Evolutionary conservation across 805 yeast genomes (phyloP), one percentile per base, ranked within the genome.

Genomic region (Yarrowia sp.): DNA sequence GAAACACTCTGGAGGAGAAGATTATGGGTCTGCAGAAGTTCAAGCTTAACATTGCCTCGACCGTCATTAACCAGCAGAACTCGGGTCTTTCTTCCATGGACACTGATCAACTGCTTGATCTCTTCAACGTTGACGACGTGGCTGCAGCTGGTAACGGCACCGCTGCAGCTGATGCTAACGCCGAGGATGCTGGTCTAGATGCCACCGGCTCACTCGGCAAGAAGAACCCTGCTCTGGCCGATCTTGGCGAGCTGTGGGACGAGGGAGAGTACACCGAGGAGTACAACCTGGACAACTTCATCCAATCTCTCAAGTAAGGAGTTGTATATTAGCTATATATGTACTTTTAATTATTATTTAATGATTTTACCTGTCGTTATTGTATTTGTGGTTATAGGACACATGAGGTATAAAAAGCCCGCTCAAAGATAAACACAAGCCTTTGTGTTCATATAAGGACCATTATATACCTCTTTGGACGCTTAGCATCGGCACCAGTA

Each of bases 21-120:
- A 95, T 95, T 66, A 95, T 95, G 99, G 98, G 99, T 28, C 80
- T 95, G 69, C 99, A 95, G 73, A 91, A 91, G 75, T 95, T 95
- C 84, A 95, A 95, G 78, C 88, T 95, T 89, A 95, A 95, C 73
- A 91, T 95, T 72, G 99, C 99, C 0, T 90, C 96, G 0, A 90
- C 98, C 0, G 89, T 95, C 70, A 96, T 95, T 62, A 92, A 92
- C 73, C 99, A 95, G 75, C 99, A 95, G 73, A 95, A 95, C 74
- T 84, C 96, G n/a, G 98, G 98, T 0, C 82, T 95, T 67, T 85
- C 90, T 2, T 90, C 98, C 0, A 95, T 95, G 99, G 98, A 91
- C 72, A 93, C 99, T 0, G 91, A 90, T 72, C 98, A 95, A 75
- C 80, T 95, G 66, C 78, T 95, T 43, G 98, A 95, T 72, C 78